phyloP scores from a whole-genome alignment of 2,329 filamentous ascomycete species.

The Aspergillus brunneoviolaceus region DNA sequence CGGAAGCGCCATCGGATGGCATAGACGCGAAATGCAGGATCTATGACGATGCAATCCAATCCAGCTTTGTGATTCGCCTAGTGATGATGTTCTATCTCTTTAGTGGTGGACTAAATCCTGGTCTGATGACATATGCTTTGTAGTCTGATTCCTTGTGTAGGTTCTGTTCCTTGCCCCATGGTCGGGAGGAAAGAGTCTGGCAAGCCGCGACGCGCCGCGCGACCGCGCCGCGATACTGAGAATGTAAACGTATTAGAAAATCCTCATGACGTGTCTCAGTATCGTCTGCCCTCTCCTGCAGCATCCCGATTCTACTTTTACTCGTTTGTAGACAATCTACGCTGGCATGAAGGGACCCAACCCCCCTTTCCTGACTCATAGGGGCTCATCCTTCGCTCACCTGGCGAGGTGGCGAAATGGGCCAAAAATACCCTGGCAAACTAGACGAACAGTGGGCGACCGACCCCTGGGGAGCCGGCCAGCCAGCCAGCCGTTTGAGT shows the following conservation, averaged over 20 bases:
- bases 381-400: too few species aligned
- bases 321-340: too few species aligned
- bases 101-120: not conserved
- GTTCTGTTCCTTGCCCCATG: not conserved
- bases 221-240: not conserved
- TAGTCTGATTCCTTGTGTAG: not conserved
- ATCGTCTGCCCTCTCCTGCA: too few species aligned
- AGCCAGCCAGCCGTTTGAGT: too few species aligned
- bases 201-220: too few species aligned
- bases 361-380: too few species aligned
- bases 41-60: conserved; percentile 25
- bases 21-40: conserved; percentile 37
- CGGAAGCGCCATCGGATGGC: conserved; percentile 35
- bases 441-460: too few species aligned
- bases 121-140: not conserved
- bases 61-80: conserved; percentile 7
- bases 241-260: not conserved
- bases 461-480: too few species aligned
- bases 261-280: not conserved
- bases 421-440: too few species aligned
- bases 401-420: too few species aligned
- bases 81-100: not conserved
- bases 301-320: too few species aligned
- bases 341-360: too few species aligned
- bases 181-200: not conserved